phyloP scores from a whole-genome alignment of 176 grass and related monocot genomes.

The Carex parvula region DNA sequence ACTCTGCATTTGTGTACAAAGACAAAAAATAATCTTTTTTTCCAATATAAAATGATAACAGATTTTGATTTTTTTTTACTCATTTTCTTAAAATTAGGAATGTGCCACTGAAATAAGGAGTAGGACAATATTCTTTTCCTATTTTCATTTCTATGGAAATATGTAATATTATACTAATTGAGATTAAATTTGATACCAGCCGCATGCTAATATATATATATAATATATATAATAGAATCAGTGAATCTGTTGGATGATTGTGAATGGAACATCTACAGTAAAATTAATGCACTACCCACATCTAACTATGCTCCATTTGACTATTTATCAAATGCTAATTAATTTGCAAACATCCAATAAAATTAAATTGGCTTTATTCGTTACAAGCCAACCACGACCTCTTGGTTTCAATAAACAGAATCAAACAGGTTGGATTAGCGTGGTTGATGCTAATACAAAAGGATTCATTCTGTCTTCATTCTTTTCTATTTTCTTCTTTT shows the following conservation, averaged over 20 bases:
- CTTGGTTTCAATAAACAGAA: not conserved
- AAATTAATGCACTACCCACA: slow-evolving; percentile 1
- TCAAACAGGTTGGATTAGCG: not conserved
- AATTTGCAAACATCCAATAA: not conserved
- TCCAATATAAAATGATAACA: not conserved
- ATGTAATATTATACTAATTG: not conserved
- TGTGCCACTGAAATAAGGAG: not conserved
- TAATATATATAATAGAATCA: not conserved
- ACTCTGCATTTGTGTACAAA: no score
- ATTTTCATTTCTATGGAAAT: not conserved
- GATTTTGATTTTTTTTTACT: not conserved
- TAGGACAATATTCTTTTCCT: not conserved
- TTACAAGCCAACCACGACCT: not conserved
- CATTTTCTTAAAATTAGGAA: not conserved
- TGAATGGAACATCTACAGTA: not conserved
- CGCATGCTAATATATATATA: not conserved
- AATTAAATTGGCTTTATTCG: not conserved
- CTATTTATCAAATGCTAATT: not conserved
- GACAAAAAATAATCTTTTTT: no score
- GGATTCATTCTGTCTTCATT: not conserved
- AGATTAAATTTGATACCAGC: not conserved
- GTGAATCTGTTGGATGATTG: not conserved
- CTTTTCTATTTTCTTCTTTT: not conserved
- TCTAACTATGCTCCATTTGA: not conserved
- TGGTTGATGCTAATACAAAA: not conserved